phyloP scores from a whole-genome alignment of 495 filamentous ascomycete genomes.

The Penicillium paxilli region DNA sequence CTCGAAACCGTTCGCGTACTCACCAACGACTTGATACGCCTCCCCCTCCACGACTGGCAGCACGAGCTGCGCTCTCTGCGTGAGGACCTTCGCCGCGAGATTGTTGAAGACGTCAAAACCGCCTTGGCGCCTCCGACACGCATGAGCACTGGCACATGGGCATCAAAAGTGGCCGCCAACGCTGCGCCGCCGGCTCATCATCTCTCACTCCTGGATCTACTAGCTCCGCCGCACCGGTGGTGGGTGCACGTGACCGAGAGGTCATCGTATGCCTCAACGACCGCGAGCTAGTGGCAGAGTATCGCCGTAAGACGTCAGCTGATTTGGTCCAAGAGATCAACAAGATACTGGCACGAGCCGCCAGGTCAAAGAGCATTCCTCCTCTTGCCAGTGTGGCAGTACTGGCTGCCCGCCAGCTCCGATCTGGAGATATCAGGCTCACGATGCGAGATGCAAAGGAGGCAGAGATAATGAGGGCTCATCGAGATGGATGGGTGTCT shows the following conservation, averaged over 20 bases:
- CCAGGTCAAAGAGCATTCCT: too few species aligned
- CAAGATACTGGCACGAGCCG: neutral
- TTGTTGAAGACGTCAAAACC: neutral
- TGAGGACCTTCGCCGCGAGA: neutral
- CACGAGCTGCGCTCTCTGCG: neutral
- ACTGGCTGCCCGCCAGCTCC: neutral
- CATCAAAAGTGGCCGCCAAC: neutral
- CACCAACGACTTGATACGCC: neutral
- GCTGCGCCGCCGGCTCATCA: neutral
- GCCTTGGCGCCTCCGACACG: neutral
- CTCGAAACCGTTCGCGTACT: neutral
- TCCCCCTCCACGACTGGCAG: neutral
- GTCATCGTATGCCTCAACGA: neutral
- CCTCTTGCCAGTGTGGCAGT: neutral
- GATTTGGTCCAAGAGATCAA: neutral
- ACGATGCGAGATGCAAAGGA: neutral
- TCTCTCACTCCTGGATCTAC: neutral
- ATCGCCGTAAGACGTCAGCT: neutral
- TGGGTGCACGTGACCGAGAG: neutral
- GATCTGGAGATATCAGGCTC: constrained; percentile 1
- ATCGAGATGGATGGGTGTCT: neutral
- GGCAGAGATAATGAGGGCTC: neutral
- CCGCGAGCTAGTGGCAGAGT: neutral
- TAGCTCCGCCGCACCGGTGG: neutral
- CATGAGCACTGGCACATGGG: neutral